Percentiles rank a stretch among this genome's conserved stretches.
Conservation (phyloP, 345 rosid genomes). For the Citrus sp. region DNA sequence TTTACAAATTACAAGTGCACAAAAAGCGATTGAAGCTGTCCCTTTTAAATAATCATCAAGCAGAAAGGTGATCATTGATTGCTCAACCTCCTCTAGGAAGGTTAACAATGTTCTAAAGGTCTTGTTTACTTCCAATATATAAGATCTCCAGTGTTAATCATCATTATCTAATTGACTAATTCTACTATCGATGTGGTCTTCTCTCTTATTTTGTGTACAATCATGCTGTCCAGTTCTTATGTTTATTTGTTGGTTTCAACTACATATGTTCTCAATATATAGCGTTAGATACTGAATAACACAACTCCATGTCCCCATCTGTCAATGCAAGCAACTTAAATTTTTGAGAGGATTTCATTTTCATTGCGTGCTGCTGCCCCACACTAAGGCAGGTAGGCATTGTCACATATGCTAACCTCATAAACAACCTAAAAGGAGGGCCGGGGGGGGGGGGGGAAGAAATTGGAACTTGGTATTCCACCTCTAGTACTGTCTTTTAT, state of each 20-base stretch:
- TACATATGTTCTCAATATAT: no score
- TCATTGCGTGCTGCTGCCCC: not conserved
- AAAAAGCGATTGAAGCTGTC: not conserved
- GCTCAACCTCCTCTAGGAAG: not conserved
- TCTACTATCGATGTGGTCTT: no score
- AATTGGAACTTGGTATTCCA: not conserved
- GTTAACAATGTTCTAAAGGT: no score
- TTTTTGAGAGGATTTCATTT: no score
- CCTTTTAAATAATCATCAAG: not conserved
- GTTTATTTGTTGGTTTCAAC: no score
- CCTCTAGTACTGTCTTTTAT: not conserved
- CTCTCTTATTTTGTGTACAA: no score
- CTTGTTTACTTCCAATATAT: no score
- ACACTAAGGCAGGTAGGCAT: not conserved
- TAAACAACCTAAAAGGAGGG: not conserved
- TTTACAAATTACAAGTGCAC: not conserved
- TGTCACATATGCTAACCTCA: not conserved
- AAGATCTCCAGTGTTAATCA: not conserved
- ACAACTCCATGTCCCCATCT: not conserved
- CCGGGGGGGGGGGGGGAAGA: accelerated
- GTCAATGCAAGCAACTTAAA: not conserved
- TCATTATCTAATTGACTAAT: no score
- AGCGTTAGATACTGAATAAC: not conserved
- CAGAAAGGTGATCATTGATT: no score
- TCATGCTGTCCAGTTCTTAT: not conserved